Conservation (phyloP, 2,329 filamentous ascomycete genomes). For the Trichoderma aggressivum region DNA sequence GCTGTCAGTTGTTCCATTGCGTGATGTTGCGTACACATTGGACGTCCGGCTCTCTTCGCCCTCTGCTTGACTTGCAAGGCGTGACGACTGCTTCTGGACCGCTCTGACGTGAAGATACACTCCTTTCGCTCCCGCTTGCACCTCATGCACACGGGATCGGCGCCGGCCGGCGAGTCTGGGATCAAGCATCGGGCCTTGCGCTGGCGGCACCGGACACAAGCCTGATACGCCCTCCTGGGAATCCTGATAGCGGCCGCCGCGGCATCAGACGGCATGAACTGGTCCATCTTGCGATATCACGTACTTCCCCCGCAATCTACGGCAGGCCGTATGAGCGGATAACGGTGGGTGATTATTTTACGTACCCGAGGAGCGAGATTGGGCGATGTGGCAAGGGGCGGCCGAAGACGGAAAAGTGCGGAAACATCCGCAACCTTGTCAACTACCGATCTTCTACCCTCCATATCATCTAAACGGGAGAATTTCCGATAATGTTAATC, state of each 20-base stretch:
- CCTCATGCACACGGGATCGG: not conserved
- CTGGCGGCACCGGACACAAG: not conserved
- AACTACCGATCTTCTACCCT: not conserved
- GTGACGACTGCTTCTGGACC: not conserved
- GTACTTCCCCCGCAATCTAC: not conserved
- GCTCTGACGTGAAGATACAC: not conserved
- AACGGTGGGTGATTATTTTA: not conserved
- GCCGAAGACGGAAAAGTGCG: not conserved
- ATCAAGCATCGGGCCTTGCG: not conserved
- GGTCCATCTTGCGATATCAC: not conserved
- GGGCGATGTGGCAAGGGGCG: not conserved
- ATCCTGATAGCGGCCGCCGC: not conserved
- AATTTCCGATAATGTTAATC: too few species aligned
- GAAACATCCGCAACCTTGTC: not conserved
- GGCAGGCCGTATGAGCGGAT: not conserved
- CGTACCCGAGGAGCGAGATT: not conserved
- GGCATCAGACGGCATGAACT: not conserved
- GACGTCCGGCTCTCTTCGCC: not conserved
- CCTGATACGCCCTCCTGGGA: not conserved
- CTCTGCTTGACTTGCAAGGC: not conserved
- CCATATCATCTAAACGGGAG: not conserved
- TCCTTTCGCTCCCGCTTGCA: not conserved
- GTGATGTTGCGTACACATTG: not conserved
- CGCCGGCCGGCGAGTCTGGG: not conserved
- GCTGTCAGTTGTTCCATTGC: not conserved